These are phyloP conservation scores for Adansonia rubrostipa DNA, from an alignment of 441 rosid genomes.

Conservation along the genomic window DNA sequence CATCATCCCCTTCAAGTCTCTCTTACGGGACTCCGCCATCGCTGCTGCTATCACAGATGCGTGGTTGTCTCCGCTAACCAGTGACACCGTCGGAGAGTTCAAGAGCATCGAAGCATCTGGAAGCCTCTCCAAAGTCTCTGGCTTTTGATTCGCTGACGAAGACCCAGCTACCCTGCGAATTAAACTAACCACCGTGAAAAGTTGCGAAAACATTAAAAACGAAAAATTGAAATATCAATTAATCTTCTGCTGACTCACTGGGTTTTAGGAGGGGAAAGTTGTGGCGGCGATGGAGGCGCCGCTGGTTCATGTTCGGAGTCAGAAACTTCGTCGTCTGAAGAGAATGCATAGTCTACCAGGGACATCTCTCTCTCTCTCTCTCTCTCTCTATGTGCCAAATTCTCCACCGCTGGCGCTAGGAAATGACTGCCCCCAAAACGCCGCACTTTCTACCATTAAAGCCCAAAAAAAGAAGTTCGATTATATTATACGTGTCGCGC, in stretches of 20 bases:
- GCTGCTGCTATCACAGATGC: conserved; percentile 82
- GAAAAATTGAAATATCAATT: not conserved
- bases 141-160: conserved; percentile 24
- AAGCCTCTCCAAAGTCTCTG: conserved; percentile 48
- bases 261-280: conserved; percentile 34
- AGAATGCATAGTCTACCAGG: conserved; percentile 70
- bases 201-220: not conserved
- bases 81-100: conserved; percentile 50
- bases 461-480: not conserved
- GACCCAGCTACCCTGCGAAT: conserved; percentile 41
- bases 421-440: not conserved
- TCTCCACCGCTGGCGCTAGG: not conserved
- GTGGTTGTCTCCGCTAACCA: conserved; percentile 53
- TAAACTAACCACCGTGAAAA: not conserved
- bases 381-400: not conserved
- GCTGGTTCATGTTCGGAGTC: conserved; percentile 32
- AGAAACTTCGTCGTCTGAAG: conserved; percentile 60
- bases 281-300: conserved; percentile 9
- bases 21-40: conserved; percentile 72
- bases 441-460: not conserved
- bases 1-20: conserved; percentile 50
- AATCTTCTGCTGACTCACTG: conserved; percentile 32
- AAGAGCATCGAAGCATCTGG: conserved; percentile 82
- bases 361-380: conserved; percentile 43
- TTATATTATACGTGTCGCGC: not conserved